These are phyloP conservation scores for Saturnispora zaruensis DNA, from an alignment of 805 yeast genomes.

Conservation along the genomic window DNA sequence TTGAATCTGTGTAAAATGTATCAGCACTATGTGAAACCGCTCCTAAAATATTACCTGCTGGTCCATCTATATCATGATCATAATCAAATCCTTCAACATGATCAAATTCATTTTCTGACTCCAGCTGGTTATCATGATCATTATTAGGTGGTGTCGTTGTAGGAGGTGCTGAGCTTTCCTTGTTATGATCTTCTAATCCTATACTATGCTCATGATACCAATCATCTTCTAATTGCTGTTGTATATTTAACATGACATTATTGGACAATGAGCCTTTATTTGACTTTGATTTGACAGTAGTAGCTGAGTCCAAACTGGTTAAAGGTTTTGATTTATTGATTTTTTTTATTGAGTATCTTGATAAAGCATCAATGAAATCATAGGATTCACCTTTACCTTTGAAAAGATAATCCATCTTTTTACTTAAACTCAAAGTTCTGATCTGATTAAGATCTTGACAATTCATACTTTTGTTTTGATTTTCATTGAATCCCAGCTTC, in stretches of 20 bases:
- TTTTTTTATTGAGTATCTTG: background rate
- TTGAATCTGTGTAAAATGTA: background rate
- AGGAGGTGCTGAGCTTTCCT: background rate
- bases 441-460: slow-evolving; percentile 26
- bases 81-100: slow-evolving; percentile 15
- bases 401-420: slow-evolving; percentile 36
- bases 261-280: background rate
- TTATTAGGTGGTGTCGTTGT: background rate
- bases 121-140: background rate
- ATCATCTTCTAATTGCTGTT: background rate
- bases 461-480: slow-evolving; percentile 16
- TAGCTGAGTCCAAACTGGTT: background rate
- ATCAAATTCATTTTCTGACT: slow-evolving; percentile 8
- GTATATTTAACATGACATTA: background rate
- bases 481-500: slow-evolving; percentile 15
- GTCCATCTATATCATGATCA: slow-evolving; percentile 13
- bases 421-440: slow-evolving; percentile 21
- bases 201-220: background rate
- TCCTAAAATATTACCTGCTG: slow-evolving; percentile 1
- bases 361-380: slow-evolving; percentile 14
- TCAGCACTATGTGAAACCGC: slow-evolving; percentile 2
- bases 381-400: slow-evolving; percentile 39
- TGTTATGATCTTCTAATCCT: background rate
- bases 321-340: background rate
- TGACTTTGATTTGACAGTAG: background rate